These are phyloP conservation scores for Pedinophyceae sp. DNA, from an alignment of 139 green algal genomes.

Conservation along the genomic window DNA sequence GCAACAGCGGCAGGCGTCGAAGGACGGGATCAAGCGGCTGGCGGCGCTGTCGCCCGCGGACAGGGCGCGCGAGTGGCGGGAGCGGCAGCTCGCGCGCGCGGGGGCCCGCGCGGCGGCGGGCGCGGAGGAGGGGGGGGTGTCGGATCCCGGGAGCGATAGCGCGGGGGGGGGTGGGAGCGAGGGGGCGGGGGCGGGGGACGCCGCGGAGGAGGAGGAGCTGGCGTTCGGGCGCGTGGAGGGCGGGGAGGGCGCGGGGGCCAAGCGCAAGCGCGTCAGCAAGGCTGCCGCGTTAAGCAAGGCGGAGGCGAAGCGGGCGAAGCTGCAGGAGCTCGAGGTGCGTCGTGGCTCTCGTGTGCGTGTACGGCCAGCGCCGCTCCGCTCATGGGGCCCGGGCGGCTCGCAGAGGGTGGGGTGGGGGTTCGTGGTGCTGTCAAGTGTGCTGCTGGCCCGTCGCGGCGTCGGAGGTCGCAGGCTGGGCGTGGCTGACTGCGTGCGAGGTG, in stretches of 20 bases:
- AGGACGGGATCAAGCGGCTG: no score
- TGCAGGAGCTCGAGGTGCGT: slow-evolving; percentile 6
- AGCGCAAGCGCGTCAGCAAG: slow-evolving; percentile 30
- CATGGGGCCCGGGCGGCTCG: not conserved
- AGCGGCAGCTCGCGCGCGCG: no score
- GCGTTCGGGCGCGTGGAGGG: slow-evolving; percentile 28
- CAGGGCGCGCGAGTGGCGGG: no score
- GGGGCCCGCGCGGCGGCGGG: no score
- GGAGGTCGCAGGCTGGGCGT: not conserved
- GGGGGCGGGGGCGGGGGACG: slow-evolving; percentile 4
- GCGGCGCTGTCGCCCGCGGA: no score
- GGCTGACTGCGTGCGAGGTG: not conserved
- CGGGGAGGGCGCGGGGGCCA: slow-evolving; percentile 15
- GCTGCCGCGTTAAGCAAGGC: slow-evolving; percentile 33
- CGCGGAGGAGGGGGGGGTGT: not conserved
- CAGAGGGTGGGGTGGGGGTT: not conserved
- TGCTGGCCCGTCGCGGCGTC: not conserved
- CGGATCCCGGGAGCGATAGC: not conserved
- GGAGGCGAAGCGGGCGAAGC: slow-evolving; percentile 23
- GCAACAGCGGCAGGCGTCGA: not conserved
- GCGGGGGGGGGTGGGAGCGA: slow-evolving; percentile 2
- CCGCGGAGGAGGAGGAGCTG: slow-evolving; percentile 10
- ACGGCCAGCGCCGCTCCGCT: not conserved
- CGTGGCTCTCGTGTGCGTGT: not conserved
- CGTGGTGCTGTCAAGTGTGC: not conserved